Base-by-base conservation (phyloP, 2,329 filamentous ascomycete species). In the Aspergillus udagawae region DNA sequence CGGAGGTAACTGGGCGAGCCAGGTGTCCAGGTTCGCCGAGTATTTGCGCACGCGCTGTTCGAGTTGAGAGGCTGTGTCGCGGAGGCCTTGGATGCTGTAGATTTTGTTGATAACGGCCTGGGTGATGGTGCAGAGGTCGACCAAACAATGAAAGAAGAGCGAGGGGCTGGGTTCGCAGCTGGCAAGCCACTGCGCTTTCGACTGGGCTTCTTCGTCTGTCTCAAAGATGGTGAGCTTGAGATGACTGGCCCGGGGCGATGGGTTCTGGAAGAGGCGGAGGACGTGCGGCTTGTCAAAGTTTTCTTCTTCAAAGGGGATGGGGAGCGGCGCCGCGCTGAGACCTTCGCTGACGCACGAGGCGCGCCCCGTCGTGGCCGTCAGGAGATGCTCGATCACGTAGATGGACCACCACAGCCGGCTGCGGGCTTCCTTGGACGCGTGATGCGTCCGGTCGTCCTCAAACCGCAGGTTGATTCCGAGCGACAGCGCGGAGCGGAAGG, bases 321-420 rank as follows among this genome's bases (percentile, higher is more conserved):
- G 74, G 7, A 74, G 61, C 4, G 73, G 67, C 0, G 72, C 67
- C 4, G 72, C 74, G 59, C 73, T 77, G 50, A 77, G 68, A 2
- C 64, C 57, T 50, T 77, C 73, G 3, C 69, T 57, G 20, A 78
- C 68, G 55, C 73, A 72, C 9, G 73, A 74, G 23, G 72, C 70
- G 38, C 77, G 69, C 7, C 77, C 76, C 10, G 75, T 77, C 62
- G 78, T 73, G 17, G 72, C 68, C 4, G 73, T 70, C n/a, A 79
- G 61, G 3, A 74, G 65, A 44, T 76, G 72, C 54, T 79, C 76
- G 1, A 79, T 62, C 9, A 66, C 61, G 27, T 73, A 76, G 20
- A 79, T 70, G 3, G 75, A 73, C 73, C 75, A 78, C 77, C 77
- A 79, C 1, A 77, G 66, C 5, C 75, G 70, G 49, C 67, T 67